phyloP scores from a whole-genome alignment of 2,329 filamentous ascomycete genomes.

The Pseudogymnoascus verrucosus region DNA sequence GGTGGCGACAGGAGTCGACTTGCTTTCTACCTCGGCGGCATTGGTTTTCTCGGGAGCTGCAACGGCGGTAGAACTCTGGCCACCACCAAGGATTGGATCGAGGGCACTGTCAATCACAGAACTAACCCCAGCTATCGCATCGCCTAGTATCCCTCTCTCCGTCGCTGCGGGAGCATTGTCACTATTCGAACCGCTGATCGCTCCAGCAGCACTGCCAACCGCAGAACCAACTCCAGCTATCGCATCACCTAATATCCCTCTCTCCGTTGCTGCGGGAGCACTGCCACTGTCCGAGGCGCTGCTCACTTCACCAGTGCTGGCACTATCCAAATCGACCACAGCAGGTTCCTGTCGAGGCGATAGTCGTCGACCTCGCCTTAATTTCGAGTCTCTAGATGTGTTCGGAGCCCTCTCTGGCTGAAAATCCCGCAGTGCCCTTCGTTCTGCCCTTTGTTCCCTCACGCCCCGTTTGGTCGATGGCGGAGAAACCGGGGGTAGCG shows the following conservation, averaged over 20 bases:
- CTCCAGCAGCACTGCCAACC: background rate
- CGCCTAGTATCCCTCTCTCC: background rate
- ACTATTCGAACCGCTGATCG: background rate
- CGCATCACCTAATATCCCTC: background rate
- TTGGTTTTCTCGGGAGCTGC: background rate
- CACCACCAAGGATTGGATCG: background rate
- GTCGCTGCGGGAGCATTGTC: background rate
- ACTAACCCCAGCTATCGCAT: background rate
- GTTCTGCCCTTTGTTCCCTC: background rate
- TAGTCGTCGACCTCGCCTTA: background rate
- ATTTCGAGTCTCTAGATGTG: background rate
- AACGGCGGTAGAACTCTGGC: background rate
- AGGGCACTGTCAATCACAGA: background rate
- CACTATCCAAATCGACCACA: background rate
- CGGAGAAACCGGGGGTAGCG: background rate
- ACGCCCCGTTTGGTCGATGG: background rate
- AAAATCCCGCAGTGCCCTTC: background rate
- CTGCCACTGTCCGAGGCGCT: background rate
- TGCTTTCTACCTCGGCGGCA: background rate
- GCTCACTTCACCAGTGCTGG: background rate
- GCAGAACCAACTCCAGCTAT: background rate
- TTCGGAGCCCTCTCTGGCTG: background rate
- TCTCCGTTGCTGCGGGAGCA: background rate
- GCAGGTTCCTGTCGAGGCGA: background rate
- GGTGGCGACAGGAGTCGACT: background rate